phyloP scores from a whole-genome alignment of 1,284 basidiomycete species.

The Tremellales sp. region DNA sequence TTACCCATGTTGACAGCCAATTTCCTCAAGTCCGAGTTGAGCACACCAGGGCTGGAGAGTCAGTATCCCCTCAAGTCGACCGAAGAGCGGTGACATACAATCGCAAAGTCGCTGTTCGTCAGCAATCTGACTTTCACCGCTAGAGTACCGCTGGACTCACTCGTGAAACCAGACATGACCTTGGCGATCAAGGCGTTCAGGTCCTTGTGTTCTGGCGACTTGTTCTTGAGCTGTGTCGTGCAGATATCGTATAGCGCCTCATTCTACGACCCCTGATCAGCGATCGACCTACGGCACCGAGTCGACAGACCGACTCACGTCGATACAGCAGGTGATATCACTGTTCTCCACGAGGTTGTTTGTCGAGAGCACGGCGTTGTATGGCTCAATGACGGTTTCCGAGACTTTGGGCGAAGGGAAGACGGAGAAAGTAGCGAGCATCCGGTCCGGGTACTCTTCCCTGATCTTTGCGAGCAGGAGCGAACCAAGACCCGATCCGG shows the following conservation, averaged over 20 bases:
- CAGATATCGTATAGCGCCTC: conserved; percentile 90
- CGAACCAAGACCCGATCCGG: conserved; percentile 79
- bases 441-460: conserved; percentile 90
- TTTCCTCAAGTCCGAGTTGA: conserved; percentile 93
- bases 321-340: conserved; percentile 80
- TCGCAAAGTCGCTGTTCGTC: conserved; percentile 35
- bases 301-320: conserved; percentile 24
- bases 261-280: conserved; percentile 58
- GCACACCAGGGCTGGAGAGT: conserved; percentile 69
- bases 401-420: conserved; percentile 91
- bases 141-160: conserved; percentile 14
- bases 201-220: conserved; percentile 66
- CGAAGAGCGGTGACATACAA: conserved; percentile 25
- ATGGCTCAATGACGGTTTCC: conserved; percentile 88
- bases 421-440: conserved; percentile 89
- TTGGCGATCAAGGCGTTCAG: conserved; percentile 66
- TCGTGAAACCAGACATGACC: conserved; percentile 47
- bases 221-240: conserved; percentile 67
- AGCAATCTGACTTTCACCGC: conserved; percentile 5
- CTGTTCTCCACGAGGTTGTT: conserved; percentile 90
- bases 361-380: conserved; percentile 84
- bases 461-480: conserved; percentile 77
- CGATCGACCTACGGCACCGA: neutral
- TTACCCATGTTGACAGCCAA: conserved; percentile 79
- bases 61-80: neutral